Evolutionary conservation across 192 early-diverging fungal species (phyloP).

Genomic region (Gamsiella multidivaricata): DNA sequence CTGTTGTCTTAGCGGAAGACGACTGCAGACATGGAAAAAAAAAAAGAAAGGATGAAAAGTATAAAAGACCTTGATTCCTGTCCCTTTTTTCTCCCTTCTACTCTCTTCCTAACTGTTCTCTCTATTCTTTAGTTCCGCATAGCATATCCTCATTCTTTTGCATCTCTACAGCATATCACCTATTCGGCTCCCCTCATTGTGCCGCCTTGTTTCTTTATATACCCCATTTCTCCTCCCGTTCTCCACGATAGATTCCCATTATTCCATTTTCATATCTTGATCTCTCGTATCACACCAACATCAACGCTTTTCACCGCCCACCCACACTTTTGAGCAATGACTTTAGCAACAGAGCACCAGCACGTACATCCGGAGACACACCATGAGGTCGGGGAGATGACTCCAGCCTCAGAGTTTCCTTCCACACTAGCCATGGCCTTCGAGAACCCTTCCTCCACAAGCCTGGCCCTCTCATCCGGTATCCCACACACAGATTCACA

Average conservation of each 20-base stretch:
- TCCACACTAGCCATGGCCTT: conserved; percentile 30
- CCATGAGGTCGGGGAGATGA: not conserved
- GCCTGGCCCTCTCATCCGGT: conserved; percentile 10
- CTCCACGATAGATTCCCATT: not conserved
- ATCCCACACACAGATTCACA: conserved; percentile 5
- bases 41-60: conserved; percentile 5
- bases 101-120: no score
- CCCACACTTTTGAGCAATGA: conserved; percentile 2
- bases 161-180: not conserved
- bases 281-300: not conserved
- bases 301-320: no score
- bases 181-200: not conserved
- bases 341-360: conserved; percentile 6
- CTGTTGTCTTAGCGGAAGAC: no score
- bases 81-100: not conserved
- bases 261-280: not conserved
- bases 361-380: not conserved
- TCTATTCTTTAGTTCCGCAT: no score
- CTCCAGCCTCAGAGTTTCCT: not conserved
- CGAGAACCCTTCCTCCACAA: conserved; percentile 39
- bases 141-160: not conserved
- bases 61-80: conserved; percentile 7
- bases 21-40: not conserved
- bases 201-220: not conserved
- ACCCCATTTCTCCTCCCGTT: not conserved